These are phyloP conservation scores for Arbutus unedo DNA, from an alignment of 148 eudicot genomes.

Conservation along the genomic window DNA sequence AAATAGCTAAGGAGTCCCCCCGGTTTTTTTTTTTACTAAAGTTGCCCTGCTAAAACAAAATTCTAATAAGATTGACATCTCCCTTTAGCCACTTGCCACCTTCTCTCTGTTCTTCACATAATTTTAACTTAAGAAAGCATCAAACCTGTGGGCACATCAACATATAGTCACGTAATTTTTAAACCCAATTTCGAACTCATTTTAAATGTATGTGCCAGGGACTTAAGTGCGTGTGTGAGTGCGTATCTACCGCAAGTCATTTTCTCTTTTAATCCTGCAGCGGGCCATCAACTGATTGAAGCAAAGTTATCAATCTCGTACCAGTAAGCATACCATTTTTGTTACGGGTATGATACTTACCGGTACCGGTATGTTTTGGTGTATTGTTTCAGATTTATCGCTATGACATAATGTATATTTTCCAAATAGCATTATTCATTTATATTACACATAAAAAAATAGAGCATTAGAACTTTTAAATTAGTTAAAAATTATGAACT, in stretches of 20 bases:
- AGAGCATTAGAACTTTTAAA: too few species aligned
- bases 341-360: too few species aligned
- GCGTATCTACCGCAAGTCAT: neutral
- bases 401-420: too few species aligned
- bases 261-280: neutral
- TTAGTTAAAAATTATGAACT: too few species aligned
- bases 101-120: neutral
- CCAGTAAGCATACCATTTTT: too few species aligned
- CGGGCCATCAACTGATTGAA: neutral
- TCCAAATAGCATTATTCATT: too few species aligned
- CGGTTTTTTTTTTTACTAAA: neutral
- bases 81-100: neutral
- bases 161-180: neutral
- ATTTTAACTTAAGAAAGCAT: too few species aligned
- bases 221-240: neutral
- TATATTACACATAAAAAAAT: too few species aligned
- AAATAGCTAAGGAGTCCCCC: neutral
- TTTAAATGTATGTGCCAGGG: neutral
- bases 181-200: too few species aligned
- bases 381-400: too few species aligned
- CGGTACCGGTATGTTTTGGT: too few species aligned
- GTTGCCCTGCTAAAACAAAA: neutral
- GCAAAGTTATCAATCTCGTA: neutral
- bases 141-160: neutral
- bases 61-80: neutral